phyloP scores from a whole-genome alignment of 2,329 filamentous ascomycete species.

The Knoxdaviesia capensis region DNA sequence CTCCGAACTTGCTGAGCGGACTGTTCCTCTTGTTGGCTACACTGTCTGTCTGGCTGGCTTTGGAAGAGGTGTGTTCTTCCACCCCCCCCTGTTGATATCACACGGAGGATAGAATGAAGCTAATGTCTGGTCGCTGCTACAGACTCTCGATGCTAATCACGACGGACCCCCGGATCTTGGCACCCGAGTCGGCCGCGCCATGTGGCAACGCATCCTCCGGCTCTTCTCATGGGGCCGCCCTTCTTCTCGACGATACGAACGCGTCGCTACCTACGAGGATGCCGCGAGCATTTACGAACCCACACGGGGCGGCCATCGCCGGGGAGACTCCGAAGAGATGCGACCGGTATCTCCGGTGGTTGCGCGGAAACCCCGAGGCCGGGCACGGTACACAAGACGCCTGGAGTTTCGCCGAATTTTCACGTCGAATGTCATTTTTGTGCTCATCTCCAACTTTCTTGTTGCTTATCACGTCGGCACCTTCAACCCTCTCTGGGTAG shows the following conservation, averaged over 20 bases:
- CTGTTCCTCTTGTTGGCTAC: conserved; percentile 22
- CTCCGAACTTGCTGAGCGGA: conserved; percentile 32
- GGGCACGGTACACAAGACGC: conserved; percentile 19
- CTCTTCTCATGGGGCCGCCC: too few relatives aligned
- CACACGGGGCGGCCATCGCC: too few relatives aligned
- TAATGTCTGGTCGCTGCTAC: not conserved
- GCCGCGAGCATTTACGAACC: too few relatives aligned
- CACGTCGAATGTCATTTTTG: conserved; percentile 30
- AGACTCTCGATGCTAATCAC: conserved; percentile 25
- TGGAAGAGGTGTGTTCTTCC: conserved; percentile 24
- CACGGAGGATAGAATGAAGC: not conserved
- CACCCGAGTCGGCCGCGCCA: conserved; percentile 15
- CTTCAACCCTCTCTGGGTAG: conserved; percentile 57
- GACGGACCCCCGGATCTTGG: conserved; percentile 20
- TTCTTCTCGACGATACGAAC: too few relatives aligned
- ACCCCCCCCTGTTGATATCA: too few relatives aligned
- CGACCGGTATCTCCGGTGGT: too few relatives aligned
- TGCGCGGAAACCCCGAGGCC: not conserved
- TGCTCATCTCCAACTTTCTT: conserved; percentile 45
- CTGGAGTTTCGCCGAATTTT: conserved; percentile 34
- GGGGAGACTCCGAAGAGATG: too few relatives aligned
- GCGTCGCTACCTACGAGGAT: too few relatives aligned
- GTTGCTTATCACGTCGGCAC: conserved; percentile 55
- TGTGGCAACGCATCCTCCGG: not conserved
- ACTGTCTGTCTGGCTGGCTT: conserved; percentile 23